Conservation (phyloP, 2,329 filamentous ascomycete genomes). For the Calonectria pauciramosa region DNA sequence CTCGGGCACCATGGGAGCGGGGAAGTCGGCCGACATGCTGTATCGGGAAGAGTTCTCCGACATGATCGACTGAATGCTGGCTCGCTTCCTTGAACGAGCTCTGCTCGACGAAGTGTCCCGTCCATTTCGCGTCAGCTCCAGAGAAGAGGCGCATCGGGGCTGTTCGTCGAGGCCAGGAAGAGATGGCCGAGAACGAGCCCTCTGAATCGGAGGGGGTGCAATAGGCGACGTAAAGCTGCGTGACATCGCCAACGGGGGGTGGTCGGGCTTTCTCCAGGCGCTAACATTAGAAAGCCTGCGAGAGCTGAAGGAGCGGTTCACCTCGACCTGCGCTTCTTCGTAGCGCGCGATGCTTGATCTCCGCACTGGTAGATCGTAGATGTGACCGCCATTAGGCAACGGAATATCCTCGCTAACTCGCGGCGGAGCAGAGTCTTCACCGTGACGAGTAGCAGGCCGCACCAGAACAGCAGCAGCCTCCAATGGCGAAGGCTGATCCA, state of each 20-base stretch:
- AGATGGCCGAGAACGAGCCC: slow-evolving; percentile 38
- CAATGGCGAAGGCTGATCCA: slow-evolving; percentile 64
- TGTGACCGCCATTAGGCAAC: slow-evolving; percentile 27
- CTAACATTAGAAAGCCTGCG: slow-evolving; percentile 50
- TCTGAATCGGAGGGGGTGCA: slow-evolving; percentile 33
- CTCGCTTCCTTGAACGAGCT: slow-evolving; percentile 42
- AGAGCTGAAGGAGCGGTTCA: slow-evolving; percentile 39
- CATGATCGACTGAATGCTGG: slow-evolving; percentile 47
- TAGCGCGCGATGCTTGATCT: slow-evolving; percentile 41
- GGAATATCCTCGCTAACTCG: slow-evolving; percentile 32
- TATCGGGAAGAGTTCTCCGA: slow-evolving; percentile 44
- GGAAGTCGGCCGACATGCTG: slow-evolving; percentile 41
- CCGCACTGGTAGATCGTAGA: slow-evolving; percentile 36
- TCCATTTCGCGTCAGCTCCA: slow-evolving; percentile 46
- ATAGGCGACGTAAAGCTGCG: slow-evolving; percentile 33
- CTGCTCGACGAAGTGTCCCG: slow-evolving; percentile 39
- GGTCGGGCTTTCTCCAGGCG: slow-evolving; percentile 45
- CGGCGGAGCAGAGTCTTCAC: slow-evolving; percentile 36
- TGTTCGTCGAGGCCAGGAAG: slow-evolving; percentile 34
- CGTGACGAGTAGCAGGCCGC: slow-evolving; percentile 48
- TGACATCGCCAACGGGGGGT: slow-evolving; percentile 6
- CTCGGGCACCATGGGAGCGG: slow-evolving; percentile 40
- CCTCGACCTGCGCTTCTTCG: slow-evolving; percentile 33
- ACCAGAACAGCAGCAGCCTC: slow-evolving; percentile 39
- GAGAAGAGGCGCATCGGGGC: slow-evolving; percentile 49